These are phyloP conservation scores for Discostella stelligera DNA, from an alignment of 352 stramenopile genomes.

Conservation along the genomic window DNA sequence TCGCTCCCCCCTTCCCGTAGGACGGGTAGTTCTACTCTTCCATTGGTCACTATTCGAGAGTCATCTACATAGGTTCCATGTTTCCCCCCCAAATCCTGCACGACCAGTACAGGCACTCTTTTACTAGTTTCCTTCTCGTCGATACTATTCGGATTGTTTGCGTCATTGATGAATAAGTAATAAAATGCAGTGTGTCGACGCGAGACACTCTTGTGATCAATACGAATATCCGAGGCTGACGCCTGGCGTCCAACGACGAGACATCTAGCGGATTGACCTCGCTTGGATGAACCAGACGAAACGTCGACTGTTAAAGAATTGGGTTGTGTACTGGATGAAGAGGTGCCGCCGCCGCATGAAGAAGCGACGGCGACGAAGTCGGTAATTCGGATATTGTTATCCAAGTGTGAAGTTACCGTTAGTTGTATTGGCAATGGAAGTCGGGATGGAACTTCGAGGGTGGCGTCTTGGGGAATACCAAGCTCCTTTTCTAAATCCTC, in stretches of 20 bases:
- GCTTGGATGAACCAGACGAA: slow-evolving; percentile 37
- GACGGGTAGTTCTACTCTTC: slow-evolving; percentile 24
- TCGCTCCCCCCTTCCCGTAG: not conserved
- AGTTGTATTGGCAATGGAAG: slow-evolving; percentile 20
- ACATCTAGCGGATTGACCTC: slow-evolving; percentile 28
- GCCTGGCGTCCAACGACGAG: slow-evolving; percentile 64
- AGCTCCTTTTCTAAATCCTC: slow-evolving; percentile 47
- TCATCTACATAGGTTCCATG: slow-evolving; percentile 55
- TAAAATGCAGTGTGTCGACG: slow-evolving; percentile 66
- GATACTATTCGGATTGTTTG: not conserved
- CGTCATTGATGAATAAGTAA: slow-evolving; percentile 23
- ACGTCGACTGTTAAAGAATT: slow-evolving; percentile 18
- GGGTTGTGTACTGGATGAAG: not conserved
- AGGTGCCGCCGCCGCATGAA: not conserved
- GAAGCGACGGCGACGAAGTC: slow-evolving; percentile 32
- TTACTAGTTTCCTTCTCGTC: not conserved
- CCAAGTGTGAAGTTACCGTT: slow-evolving; percentile 5
- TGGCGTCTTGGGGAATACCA: slow-evolving; percentile 38
- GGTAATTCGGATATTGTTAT: not conserved
- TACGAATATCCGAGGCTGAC: slow-evolving; percentile 58
- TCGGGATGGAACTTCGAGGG: slow-evolving; percentile 22
- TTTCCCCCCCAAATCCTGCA: slow-evolving; percentile 65
- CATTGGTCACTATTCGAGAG: slow-evolving; percentile 40
- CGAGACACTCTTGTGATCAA: slow-evolving; percentile 70
- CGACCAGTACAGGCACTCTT: slow-evolving; percentile 21